Evolutionary conservation across 73 alveolate genomes (phyloP).

Genomic region (Loxodes magnus): DNA sequence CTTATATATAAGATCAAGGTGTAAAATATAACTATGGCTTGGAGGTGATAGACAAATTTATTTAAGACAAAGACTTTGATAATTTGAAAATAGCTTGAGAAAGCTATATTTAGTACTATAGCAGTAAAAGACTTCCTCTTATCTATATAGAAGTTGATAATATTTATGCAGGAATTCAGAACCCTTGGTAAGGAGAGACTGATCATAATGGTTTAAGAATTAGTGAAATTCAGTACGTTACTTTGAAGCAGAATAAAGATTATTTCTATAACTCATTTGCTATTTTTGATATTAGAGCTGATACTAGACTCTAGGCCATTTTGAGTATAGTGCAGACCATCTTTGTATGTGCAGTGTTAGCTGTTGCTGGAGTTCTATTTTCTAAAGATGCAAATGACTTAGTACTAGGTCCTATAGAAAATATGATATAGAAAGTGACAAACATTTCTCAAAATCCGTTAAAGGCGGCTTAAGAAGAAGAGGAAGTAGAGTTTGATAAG

Average conservation of each 20-base stretch:
- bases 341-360: constrained; percentile 42
- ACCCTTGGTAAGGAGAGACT: constrained; percentile 6
- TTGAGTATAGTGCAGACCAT: constrained; percentile 52
- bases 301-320: constrained; percentile 31
- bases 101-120: constrained; percentile 17
- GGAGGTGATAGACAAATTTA: not conserved
- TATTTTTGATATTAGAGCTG: constrained; percentile 34
- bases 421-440: constrained; percentile 68
- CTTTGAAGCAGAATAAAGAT: constrained; percentile 15
- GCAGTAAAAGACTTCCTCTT: constrained; percentile 33
- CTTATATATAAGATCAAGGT: constrained; percentile 36
- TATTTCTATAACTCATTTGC: not conserved
- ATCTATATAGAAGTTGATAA: constrained; percentile 30
- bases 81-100: constrained; percentile 18
- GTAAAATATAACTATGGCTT: constrained; percentile 33
- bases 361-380: constrained; percentile 54
- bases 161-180: too few relatives aligned
- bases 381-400: constrained; percentile 51
- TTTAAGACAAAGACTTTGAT: not conserved
- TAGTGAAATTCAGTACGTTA: constrained; percentile 22
- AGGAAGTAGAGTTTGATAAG: constrained; percentile 30
- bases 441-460: constrained; percentile 70
- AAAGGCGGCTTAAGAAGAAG: constrained; percentile 60
- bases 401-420: constrained; percentile 70
- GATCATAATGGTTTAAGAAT: constrained; percentile 25